Base-by-base conservation (phyloP, 163 green algal genomes). In the Scenedesmus sp. region DNA sequence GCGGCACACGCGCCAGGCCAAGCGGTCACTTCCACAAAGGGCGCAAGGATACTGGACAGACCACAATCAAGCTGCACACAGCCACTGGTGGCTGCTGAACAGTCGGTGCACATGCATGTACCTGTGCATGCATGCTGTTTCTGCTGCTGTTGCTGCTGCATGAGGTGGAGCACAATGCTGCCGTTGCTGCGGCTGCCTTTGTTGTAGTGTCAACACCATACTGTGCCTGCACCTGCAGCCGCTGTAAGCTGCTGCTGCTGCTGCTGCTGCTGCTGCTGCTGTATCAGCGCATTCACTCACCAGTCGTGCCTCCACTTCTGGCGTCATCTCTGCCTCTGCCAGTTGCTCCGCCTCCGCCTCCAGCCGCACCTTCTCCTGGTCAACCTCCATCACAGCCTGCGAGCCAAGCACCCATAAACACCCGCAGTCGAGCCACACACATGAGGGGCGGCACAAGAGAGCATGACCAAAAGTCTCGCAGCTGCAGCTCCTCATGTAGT, bases 381-480 rank as follows among this genome's bases (percentile, higher is more conserved):
- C 97, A 35, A 98, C 96, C 70, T 94, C 92, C 93, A 97, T 97
- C 20, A 99, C 97, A 33, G 95, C 95, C 87, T 99, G 93, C 42
- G 98, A 91, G 0, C 46, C 15, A 43, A 46, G 33, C 72, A 81
- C 0, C 7, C 35, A 81, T 7, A 33, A 35, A 81, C 12, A 42
- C 72, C 49, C 4, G 12, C 72, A 49, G 35, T 26, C 33, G 37
- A 30, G 0, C 5, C n/a, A 7, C 56, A 70, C 56, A 33, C 1
- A n/a, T 3, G n/a, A 33, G 56, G 30, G 22, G 30, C 22, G 9
- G 56, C 56, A 70, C 30, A 70, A 70, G 46, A 7, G 7, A 10
- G 16, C 56, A 70, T 65, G 53, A 56, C 7, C 15, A 7, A 79
- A 26, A 79, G 12, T 42, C 5, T 13, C 24, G 16, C 9, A 33